Evolutionary conservation across 2,329 filamentous ascomycete genomes (phyloP).

Genomic region (Fusarium sp.): DNA sequence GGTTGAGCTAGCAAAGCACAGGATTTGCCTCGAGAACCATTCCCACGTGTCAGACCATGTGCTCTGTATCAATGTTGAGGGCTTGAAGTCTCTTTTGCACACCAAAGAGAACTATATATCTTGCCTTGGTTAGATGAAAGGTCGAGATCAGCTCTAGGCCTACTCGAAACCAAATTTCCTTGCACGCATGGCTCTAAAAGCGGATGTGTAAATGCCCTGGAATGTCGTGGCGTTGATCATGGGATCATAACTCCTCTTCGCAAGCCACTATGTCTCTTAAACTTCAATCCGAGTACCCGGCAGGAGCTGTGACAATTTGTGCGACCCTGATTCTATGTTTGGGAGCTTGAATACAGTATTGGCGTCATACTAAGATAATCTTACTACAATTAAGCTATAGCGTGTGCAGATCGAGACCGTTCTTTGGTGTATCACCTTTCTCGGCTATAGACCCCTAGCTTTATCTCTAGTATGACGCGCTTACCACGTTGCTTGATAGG

Average conservation of each 20-base stretch:
- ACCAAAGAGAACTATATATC: no score
- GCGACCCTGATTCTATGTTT: neutral
- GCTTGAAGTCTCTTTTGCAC: no score
- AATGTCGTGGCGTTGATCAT: neutral
- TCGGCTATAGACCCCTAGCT: neutral
- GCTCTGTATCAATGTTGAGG: no score
- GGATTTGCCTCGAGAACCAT: no score
- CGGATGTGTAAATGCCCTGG: neutral
- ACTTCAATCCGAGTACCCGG: neutral
- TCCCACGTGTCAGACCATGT: no score
- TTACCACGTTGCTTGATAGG: no score
- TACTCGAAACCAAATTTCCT: neutral
- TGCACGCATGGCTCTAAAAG: neutral
- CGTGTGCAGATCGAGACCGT: neutral
- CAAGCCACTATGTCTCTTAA: neutral
- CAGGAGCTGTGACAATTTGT: neutral
- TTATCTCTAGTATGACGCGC: neutral
- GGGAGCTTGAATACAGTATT: neutral
- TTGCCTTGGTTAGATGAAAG: fast-evolving
- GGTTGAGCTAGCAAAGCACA: no score
- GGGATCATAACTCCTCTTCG: neutral
- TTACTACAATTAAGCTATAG: neutral
- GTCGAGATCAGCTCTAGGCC: neutral
- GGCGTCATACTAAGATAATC: neutral
- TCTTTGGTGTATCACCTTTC: neutral